Conservation (phyloP, 345 rosid species). For the Salix arbutifolia region DNA sequence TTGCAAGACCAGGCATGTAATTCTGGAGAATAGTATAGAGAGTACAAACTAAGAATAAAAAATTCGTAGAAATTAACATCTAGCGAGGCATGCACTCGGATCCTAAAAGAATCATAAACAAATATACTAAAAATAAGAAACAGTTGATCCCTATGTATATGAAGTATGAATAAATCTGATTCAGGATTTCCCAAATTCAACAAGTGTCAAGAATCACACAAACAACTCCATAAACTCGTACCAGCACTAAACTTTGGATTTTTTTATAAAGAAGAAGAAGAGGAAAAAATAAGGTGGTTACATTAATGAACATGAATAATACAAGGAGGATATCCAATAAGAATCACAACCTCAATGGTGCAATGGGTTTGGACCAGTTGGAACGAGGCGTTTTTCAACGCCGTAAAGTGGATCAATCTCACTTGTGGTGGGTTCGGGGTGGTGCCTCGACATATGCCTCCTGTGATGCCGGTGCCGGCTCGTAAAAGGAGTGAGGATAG, state of each 20-base stretch:
- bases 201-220: constrained; percentile 22
- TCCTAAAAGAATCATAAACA: background rate
- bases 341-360: constrained; percentile 48
- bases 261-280: background rate
- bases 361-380: constrained; percentile 81
- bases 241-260: constrained; percentile 3
- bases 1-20: constrained; percentile 23
- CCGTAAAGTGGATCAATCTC: constrained; percentile 54
- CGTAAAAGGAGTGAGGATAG: constrained; percentile 59
- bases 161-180: constrained; percentile 3
- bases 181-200: constrained; percentile 9
- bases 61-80: background rate
- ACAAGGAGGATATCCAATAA: constrained; percentile 6
- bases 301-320: constrained; percentile 16
- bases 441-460: constrained; percentile 6
- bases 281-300: constrained; percentile 13
- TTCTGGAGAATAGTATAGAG: background rate
- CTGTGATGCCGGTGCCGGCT: constrained; percentile 6
- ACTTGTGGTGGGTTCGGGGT: constrained; percentile 19
- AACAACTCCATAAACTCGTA: background rate
- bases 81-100: background rate
- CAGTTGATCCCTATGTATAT: background rate
- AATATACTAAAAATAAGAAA: background rate
- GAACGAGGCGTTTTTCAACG: constrained; percentile 58
- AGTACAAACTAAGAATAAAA: background rate